phyloP scores from a whole-genome alignment of 139 green algal genomes.

The Haematococcus lacustris region DNA sequence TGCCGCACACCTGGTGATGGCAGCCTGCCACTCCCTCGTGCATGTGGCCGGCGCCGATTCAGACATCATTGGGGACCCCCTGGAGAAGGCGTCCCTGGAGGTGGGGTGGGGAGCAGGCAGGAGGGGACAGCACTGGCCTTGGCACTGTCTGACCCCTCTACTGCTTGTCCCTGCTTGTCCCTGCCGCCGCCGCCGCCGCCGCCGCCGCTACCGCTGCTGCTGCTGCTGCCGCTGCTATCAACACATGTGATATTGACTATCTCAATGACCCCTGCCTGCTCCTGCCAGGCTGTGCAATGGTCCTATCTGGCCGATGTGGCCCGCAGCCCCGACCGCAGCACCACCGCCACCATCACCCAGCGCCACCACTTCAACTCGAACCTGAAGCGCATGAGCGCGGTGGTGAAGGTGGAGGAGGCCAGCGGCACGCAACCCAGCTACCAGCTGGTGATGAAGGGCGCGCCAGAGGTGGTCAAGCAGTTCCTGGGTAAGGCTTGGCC shows the following conservation, averaged over 20 bases:
- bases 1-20: conserved; percentile 35
- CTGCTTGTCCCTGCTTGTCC: too few species aligned
- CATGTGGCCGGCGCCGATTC: conserved; percentile 1
- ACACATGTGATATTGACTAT: too few species aligned
- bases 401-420: conserved; percentile 32
- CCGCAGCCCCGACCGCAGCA: conserved; percentile 26
- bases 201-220: too few species aligned
- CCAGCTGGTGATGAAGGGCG: conserved; percentile 72
- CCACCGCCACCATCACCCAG: conserved; percentile 53
- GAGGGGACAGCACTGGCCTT: not conserved
- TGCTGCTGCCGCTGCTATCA: too few species aligned
- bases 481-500: conserved; percentile 46
- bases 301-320: conserved; percentile 25
- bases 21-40: conserved; percentile 84
- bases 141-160: too few species aligned
- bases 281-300: conserved; percentile 54
- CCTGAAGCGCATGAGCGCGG: conserved; percentile 85
- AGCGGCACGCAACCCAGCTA: not conserved
- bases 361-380: conserved; percentile 85
- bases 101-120: conserved; percentile 11
- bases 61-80: conserved; percentile 76
- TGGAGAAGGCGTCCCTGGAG: conserved; percentile 70
- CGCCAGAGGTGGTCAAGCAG: conserved; percentile 71
- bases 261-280: too few species aligned
- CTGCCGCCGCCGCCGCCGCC: too few species aligned